These are phyloP conservation scores for Pulicaria dysenterica DNA, from an alignment of 129 eudicot genomes.

Conservation along the genomic window DNA sequence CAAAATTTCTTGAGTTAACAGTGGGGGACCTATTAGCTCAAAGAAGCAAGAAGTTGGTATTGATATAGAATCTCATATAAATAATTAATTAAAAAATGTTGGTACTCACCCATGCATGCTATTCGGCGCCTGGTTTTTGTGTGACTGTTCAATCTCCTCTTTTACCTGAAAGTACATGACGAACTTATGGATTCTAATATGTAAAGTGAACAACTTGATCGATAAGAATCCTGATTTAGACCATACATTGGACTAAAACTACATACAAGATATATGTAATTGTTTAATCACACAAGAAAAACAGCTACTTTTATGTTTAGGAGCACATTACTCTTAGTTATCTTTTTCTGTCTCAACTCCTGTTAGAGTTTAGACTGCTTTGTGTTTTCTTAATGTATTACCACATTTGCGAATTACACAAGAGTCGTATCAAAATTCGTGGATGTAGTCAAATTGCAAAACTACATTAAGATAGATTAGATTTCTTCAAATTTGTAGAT, in stretches of 20 bases:
- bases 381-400: too few relatives aligned
- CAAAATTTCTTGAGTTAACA: slow-evolving; percentile 56
- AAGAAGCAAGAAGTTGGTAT: slow-evolving; percentile 25
- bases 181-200: neutral
- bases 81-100: neutral
- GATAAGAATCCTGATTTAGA: neutral
- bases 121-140: slow-evolving; percentile 35
- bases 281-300: too few relatives aligned
- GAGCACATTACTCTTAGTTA: too few relatives aligned
- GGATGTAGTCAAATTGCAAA: too few relatives aligned
- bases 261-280: neutral
- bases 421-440: too few relatives aligned
- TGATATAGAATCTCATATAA: neutral
- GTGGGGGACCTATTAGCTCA: slow-evolving; percentile 40
- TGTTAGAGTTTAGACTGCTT: too few relatives aligned
- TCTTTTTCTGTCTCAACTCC: too few relatives aligned
- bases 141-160: slow-evolving; percentile 62
- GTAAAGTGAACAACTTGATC: neutral
- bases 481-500: too few relatives aligned
- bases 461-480: too few relatives aligned
- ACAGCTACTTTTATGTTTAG: too few relatives aligned
- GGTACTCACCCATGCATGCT: slow-evolving; percentile 45
- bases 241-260: neutral
- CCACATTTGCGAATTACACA: too few relatives aligned
- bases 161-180: slow-evolving; percentile 50